phyloP scores from a whole-genome alignment of 352 stramenopile genomes.

The Pythium scleroteichum region DNA sequence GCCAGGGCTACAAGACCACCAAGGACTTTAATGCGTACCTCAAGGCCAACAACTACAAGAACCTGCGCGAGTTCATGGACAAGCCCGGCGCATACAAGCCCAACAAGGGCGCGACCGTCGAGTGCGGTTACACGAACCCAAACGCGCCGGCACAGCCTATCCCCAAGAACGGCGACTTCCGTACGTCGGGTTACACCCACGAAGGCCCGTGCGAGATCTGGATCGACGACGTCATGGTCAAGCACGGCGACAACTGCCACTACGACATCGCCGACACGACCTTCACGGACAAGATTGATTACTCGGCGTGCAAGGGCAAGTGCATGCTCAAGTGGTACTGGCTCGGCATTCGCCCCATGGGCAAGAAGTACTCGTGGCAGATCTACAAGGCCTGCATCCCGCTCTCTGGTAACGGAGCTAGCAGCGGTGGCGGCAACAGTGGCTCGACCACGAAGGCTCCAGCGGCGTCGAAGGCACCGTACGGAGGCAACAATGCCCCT shows the following conservation, averaged over 20 bases:
- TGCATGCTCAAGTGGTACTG: slow-evolving; percentile 35
- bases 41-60: slow-evolving; percentile 40
- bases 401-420: slow-evolving; percentile 2
- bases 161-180: slow-evolving; percentile 22
- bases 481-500: too few species aligned
- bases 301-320: slow-evolving; percentile 21
- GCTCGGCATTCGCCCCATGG: slow-evolving; percentile 31
- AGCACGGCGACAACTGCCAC: slow-evolving; percentile 30
- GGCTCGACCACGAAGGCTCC: slow-evolving; percentile 10
- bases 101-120: slow-evolving; percentile 29
- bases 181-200: slow-evolving; percentile 37
- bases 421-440: neutral
- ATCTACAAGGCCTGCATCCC: slow-evolving; percentile 58
- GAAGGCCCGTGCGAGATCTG: slow-evolving; percentile 27
- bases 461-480: too few species aligned
- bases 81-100: slow-evolving; percentile 36
- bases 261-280: slow-evolving; percentile 29
- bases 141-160: slow-evolving; percentile 22
- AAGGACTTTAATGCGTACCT: slow-evolving; percentile 45
- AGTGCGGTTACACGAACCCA: slow-evolving; percentile 29
- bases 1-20: slow-evolving; percentile 42
- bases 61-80: slow-evolving; percentile 46
- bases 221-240: slow-evolving; percentile 25
- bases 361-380: slow-evolving; percentile 52
- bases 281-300: slow-evolving; percentile 31